Evolutionary conservation across 2,329 filamentous ascomycete genomes (phyloP).

Genomic region (Phaeosphaeria sp.): DNA sequence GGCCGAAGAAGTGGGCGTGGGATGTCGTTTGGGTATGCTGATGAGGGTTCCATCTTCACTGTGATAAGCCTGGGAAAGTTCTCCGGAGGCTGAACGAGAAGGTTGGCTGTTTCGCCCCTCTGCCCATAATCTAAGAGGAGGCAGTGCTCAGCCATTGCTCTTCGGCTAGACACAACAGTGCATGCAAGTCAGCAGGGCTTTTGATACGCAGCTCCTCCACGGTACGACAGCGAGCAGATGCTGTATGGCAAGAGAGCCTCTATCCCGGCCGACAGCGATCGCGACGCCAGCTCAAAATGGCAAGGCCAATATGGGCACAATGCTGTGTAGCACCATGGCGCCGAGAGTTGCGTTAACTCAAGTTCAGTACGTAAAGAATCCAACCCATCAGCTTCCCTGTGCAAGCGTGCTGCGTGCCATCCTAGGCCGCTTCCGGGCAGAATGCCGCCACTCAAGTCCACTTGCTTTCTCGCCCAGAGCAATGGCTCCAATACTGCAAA

Average conservation of each 20-base stretch:
- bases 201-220: background rate
- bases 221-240: background rate
- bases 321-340: background rate
- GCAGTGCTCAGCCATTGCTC: background rate
- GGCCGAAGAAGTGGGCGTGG: conserved; percentile 13
- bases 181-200: conserved; percentile 1
- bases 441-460: too few relatives aligned
- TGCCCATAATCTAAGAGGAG: background rate
- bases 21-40: conserved; percentile 4
- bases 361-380: background rate
- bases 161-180: background rate
- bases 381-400: background rate
- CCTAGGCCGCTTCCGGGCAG: too few relatives aligned
- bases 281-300: background rate
- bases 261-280: background rate
- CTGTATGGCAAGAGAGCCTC: background rate
- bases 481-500: too few relatives aligned
- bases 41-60: conserved; percentile 3
- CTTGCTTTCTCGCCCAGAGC: too few relatives aligned
- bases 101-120: background rate
- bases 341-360: background rate
- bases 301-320: background rate
- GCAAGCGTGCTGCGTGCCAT: background rate
- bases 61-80: background rate
- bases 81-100: background rate